Evolutionary conservation across 352 stramenopile genomes (phyloP), one percentile per base, ranked within the genome.

Genomic region (Peronosclerospora sorghi): DNA sequence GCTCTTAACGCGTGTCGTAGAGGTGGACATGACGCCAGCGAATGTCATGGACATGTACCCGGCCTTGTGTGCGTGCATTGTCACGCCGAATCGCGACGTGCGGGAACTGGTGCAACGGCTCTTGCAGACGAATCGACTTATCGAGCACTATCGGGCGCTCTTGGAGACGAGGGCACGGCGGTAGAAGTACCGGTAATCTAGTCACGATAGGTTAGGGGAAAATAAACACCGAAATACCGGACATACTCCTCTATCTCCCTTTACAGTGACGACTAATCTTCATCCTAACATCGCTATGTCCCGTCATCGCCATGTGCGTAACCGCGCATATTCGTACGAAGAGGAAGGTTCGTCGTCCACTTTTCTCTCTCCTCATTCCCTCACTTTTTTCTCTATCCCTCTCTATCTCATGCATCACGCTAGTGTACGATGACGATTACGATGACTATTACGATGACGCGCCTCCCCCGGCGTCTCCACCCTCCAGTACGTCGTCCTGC

Each of bases 291-390:
- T 28, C n/a, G 9, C 14, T 46, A 92, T 93, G 80, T 88, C 74
- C 10, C 80, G 80, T 58, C 80, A 93, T 37, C 77, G 80, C 51
- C 78, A 86, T 59, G 59, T 93, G 20, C 80, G 80, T 45, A 89
- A 90, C 63, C 80, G 80, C 65, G 78, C 75, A 48, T 93, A 90
- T 59, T 93, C 80, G 43, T 93, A 89, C 62, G 80, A 93, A 38
- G 77, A 89, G 40, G 80, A 89, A 68, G 78, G 79, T 42, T 41
- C 32, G 42, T 9, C 30, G n/a, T 5, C 13, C n/a, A n/a, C 6
- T 2, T 12, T 15, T 1, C 12, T 32, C 13, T 15, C 4, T 32
- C 19, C 13, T 20, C 20, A 9, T 8, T 41, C 32, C 13, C 32
- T 41, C 2, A 1, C 35, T 2, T 3, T 4, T 43, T 32, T 26